Conservation (phyloP, 441 rosid species). For the Adansonia grandidieri region DNA sequence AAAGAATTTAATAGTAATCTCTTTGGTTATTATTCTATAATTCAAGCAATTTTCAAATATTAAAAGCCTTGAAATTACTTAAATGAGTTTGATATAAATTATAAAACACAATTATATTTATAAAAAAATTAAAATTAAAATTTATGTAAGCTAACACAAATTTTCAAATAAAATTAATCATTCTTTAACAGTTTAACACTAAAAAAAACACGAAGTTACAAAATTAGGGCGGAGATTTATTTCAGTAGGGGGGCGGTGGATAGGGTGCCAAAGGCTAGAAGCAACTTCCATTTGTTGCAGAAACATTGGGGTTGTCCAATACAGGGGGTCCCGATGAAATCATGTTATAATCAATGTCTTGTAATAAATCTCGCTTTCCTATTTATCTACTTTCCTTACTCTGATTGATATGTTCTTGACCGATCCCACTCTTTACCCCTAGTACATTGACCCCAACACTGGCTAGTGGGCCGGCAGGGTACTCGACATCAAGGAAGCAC, state of each 20-base stretch:
- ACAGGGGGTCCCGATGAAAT: not conserved
- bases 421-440: not conserved
- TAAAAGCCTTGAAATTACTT: not conserved
- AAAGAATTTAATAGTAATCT: not conserved
- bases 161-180: too few relatives aligned
- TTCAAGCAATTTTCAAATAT: not conserved
- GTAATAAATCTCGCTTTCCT: not conserved
- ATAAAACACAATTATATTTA: too few relatives aligned
- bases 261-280: not conserved
- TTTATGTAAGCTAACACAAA: too few relatives aligned
- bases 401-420: not conserved
- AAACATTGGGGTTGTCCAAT: not conserved
- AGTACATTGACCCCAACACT: not conserved
- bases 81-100: too few relatives aligned
- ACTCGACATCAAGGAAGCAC: not conserved
- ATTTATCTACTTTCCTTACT: not conserved
- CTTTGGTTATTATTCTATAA: not conserved
- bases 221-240: not conserved
- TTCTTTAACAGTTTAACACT: too few relatives aligned
- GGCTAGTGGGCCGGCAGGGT: not conserved
- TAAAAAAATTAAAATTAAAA: too few relatives aligned
- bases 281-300: not conserved
- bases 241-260: not conserved
- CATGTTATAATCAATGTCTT: not conserved
- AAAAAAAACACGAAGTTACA: not conserved